Evolutionary conservation across 208 protist species (phyloP), one percentile per base, ranked within the genome.

Genomic region (Angomonas desouzai): DNA sequence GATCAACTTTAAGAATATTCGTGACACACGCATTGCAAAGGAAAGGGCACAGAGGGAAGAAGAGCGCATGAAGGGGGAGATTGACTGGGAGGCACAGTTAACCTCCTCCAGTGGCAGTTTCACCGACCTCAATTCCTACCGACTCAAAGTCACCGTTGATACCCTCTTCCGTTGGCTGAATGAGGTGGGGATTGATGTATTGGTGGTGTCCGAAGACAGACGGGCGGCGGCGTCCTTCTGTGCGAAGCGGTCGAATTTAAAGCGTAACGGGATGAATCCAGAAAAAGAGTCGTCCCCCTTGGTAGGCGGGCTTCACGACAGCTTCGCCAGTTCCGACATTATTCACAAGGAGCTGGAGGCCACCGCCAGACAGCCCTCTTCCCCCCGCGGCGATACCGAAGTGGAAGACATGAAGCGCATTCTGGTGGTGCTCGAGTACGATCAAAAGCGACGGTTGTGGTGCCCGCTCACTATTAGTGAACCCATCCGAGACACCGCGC

Each of bases 361-460:
- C 9, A 18, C 36, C 9, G 6, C 36, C 9, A 18, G 36, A 18
- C 36, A 13, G 36, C 13, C 36, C 13, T 40, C 36, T 3, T 13
- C n/a, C 18, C 10, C 18, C 6, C 45, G 20, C 20, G 45, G 20
- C 10, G 10, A 13, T 43, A 18, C 36, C 36, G 36, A 18, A 13
- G 36, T 27, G 34, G 66, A 48, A 6, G 34, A 47, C 9, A 48
- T 62, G 45, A 56, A 45, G 2, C 76, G 81, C 22, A 69, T 79
- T 20, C 67, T 83, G 7, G 49, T 83, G 7, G 76, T 75, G 16
- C 66, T 92, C 0, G 78, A 84, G 61, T 92, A 80, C 56, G 68
- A 85, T 64, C 18, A 11, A 11, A 60, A 51, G 40, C 30, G 70
- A n/a, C 47, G 47, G 13, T 25, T 80, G 29, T 92, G 86, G 86